Percentiles rank a stretch among this genome's conserved stretches.
These are phyloP conservation scores for Talaromyces sp. DNA, from an alignment of 2,329 filamentous ascomycete species.

Conservation along the genomic window DNA sequence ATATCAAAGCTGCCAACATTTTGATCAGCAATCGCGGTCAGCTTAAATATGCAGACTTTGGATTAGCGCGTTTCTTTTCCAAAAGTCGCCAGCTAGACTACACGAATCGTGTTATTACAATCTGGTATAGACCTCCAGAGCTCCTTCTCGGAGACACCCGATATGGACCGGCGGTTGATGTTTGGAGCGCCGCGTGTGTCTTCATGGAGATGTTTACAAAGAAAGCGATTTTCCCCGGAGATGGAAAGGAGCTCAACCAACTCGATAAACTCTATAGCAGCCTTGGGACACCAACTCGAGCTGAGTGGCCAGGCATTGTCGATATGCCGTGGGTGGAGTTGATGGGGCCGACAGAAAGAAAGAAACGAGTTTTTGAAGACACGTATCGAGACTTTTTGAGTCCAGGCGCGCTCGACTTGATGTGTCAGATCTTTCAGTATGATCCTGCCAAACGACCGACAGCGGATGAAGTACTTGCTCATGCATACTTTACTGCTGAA, in stretches of 20 bases:
- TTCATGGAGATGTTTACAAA: constrained; percentile 94
- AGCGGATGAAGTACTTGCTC: constrained; percentile 77
- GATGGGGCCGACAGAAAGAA: constrained; percentile 71
- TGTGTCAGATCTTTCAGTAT: constrained; percentile 81
- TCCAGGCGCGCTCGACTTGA: constrained; percentile 75
- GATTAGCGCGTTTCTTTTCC: constrained; percentile 90
- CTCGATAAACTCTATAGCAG: constrained; percentile 94
- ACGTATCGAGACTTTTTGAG: constrained; percentile 76
- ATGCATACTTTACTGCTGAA: constrained; percentile 84
- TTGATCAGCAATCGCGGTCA: constrained; percentile 85
- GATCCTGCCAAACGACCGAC: constrained; percentile 80
- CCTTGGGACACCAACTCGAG: constrained; percentile 78
- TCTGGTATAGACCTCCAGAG: constrained; percentile 94
- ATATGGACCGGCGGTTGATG: constrained; percentile 84
- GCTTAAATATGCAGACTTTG: constrained; percentile 93
- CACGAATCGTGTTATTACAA: constrained; percentile 97
- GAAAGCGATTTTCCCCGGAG: constrained; percentile 89
- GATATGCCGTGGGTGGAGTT: constrained; percentile 98
- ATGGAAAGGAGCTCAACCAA: constrained; percentile 93
- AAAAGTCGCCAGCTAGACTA: constrained; percentile 91
- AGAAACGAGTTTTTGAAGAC: constrained; percentile 72
- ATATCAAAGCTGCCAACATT: constrained; percentile 98
- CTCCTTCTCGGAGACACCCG: constrained; percentile 86
- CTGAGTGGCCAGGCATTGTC: constrained; percentile 83
- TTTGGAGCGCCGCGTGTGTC: constrained; percentile 97